These are phyloP conservation scores for Porphyrellus cyaneotinctus DNA, from an alignment of 768 basidiomycete genomes.

Conservation along the genomic window DNA sequence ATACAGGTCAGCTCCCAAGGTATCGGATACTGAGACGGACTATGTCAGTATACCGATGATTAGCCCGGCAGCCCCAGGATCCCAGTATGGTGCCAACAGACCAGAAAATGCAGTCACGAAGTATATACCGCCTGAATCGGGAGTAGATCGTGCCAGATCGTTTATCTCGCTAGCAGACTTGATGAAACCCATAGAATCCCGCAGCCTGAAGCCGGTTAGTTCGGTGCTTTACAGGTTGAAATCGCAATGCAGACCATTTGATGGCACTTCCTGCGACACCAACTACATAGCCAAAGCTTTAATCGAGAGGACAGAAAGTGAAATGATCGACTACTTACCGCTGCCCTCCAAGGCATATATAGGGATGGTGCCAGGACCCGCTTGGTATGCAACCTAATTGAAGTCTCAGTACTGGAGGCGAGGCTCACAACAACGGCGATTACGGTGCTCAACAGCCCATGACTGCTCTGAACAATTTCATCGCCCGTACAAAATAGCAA, in stretches of 20 bases:
- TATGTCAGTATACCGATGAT: conserved; percentile 58
- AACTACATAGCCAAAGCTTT: conserved; percentile 40
- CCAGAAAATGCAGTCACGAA: conserved; percentile 98
- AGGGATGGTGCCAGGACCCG: conserved; percentile 71
- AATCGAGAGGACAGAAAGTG: not conserved
- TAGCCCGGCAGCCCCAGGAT: conserved; percentile 82
- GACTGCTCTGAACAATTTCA: conserved; percentile 78
- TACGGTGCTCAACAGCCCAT: conserved; percentile 89
- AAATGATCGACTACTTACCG: conserved; percentile 49
- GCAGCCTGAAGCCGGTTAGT: conserved; percentile 49
- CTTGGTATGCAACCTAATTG: conserved; percentile 79
- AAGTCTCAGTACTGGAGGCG: not conserved
- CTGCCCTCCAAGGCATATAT: conserved; percentile 94
- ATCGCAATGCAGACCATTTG: conserved; percentile 58
- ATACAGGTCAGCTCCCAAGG: not conserved
- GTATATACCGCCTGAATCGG: conserved; percentile 84
- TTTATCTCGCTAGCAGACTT: conserved; percentile 80
- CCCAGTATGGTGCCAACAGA: conserved; percentile 97
- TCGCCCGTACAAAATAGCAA: conserved; percentile 90
- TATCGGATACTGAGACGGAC: conserved; percentile 4
- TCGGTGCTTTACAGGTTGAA: not conserved
- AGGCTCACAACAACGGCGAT: conserved; percentile 12
- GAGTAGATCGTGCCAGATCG: conserved; percentile 68
- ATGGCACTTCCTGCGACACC: conserved; percentile 94
- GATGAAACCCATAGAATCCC: conserved; percentile 87